These are phyloP conservation scores for Collybia sordida DNA, from an alignment of 768 basidiomycete species.

Conservation along the genomic window DNA sequence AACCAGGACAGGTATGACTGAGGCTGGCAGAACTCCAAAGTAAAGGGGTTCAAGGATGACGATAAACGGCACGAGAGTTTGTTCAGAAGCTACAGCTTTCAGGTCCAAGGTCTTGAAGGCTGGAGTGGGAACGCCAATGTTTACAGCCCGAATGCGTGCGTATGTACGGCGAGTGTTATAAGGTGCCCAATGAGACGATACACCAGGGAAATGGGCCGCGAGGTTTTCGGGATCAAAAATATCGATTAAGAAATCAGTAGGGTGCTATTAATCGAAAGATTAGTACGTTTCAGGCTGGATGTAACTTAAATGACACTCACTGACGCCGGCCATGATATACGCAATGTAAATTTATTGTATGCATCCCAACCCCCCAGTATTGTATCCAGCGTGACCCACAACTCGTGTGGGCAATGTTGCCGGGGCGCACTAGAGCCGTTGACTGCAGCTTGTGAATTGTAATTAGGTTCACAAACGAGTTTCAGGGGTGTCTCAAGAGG, in stretches of 20 bases:
- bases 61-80: slow-evolving; percentile 44
- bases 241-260: slow-evolving; percentile 42
- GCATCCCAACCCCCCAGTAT: slow-evolving; percentile 37
- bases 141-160: slow-evolving; percentile 55
- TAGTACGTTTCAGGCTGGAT: background rate
- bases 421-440: background rate
- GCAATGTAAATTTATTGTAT: slow-evolving; percentile 47
- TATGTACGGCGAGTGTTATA: slow-evolving; percentile 42
- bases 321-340: slow-evolving; percentile 56
- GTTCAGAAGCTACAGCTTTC: slow-evolving; percentile 11
- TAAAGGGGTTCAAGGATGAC: slow-evolving; percentile 59
- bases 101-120: slow-evolving; percentile 10
- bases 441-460: slow-evolving; percentile 8
- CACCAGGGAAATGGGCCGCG: slow-evolving; percentile 12
- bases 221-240: slow-evolving; percentile 33
- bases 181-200: slow-evolving; percentile 3
- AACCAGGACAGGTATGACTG: slow-evolving; percentile 38
- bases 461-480: slow-evolving; percentile 32
- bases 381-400: slow-evolving; percentile 49
- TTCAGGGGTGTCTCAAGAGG: slow-evolving; percentile 34
- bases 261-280: slow-evolving; percentile 28
- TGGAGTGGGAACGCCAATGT: slow-evolving; percentile 53
- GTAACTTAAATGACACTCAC: slow-evolving; percentile 31
- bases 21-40: slow-evolving; percentile 57
- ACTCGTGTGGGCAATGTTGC: slow-evolving; percentile 36